A percentile compares a stretch with the other conserved stretches of the same genome.
Conservation (phyloP, 73 alveolate species). For the Tetrahymena borealis region DNA sequence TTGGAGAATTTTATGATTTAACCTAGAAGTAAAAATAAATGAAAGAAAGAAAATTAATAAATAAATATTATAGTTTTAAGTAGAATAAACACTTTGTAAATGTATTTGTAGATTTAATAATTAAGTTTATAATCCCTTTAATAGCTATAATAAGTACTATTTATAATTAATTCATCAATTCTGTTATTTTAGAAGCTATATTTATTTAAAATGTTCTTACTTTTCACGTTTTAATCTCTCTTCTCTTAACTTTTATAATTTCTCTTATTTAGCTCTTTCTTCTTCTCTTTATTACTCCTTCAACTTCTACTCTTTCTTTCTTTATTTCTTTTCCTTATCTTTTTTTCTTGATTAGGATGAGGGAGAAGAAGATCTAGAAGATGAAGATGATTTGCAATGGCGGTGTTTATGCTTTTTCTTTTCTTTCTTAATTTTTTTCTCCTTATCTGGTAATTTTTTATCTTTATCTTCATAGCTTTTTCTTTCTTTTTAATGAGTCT, state of each 20-base stretch:
- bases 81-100: too few species aligned
- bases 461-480: not conserved
- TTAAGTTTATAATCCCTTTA: too few species aligned
- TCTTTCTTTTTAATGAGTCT: not conserved
- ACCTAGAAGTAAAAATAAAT: constrained; percentile 57
- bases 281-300: not conserved
- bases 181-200: not conserved
- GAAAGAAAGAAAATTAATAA: not conserved
- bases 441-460: not conserved
- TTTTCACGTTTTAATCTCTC: not conserved
- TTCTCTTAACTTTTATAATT: not conserved
- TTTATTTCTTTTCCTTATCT: not conserved
- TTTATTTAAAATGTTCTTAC: not conserved
- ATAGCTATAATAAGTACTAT: too few species aligned
- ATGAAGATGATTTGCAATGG: not conserved
- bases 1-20: constrained; percentile 47
- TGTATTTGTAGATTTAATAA: too few species aligned
- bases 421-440: not conserved
- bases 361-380: not conserved
- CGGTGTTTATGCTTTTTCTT: not conserved
- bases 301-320: not conserved
- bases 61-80: too few species aligned
- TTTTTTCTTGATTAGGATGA: not conserved
- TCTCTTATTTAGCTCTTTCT: not conserved
- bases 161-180: not conserved